A percentile compares a stretch with the other conserved stretches of the same genome.
These are phyloP conservation scores for Cytospora mali DNA, from an alignment of 2,329 filamentous ascomycete genomes.

Conservation along the genomic window DNA sequence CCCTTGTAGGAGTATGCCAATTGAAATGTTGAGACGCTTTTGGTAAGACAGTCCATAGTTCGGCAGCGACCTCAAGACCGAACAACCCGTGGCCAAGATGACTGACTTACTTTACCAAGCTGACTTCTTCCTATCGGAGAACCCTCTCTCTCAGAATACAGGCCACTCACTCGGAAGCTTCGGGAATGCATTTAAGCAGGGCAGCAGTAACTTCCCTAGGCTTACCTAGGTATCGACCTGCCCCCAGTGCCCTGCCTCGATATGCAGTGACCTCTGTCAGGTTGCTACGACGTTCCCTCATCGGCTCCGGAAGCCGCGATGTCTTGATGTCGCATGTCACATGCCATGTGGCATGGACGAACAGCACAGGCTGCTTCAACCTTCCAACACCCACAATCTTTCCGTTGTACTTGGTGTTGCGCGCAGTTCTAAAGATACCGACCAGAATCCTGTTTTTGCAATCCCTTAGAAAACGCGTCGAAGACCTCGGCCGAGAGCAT, in stretches of 20 bases:
- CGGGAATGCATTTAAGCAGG: slow-evolving; percentile 31
- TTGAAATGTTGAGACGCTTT: too few species aligned
- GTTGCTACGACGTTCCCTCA: slow-evolving; percentile 40
- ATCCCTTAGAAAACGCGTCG: slow-evolving; percentile 33
- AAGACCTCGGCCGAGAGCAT: slow-evolving; percentile 24
- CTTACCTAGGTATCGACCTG: slow-evolving; percentile 39
- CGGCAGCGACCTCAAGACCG: too few species aligned
- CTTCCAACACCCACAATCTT: slow-evolving; percentile 34
- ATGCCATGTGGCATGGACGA: slow-evolving; percentile 43
- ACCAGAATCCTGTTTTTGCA: slow-evolving; percentile 44
- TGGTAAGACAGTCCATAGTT: too few species aligned
- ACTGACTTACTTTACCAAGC: neutral
- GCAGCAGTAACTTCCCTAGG: slow-evolving; percentile 32
- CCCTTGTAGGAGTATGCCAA: too few species aligned
- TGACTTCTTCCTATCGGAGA: neutral
- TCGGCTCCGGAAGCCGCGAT: slow-evolving; percentile 39
- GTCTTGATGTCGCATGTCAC: slow-evolving; percentile 40
- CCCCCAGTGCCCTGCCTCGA: slow-evolving; percentile 42
- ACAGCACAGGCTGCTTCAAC: slow-evolving; percentile 41
- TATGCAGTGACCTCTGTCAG: slow-evolving; percentile 42
- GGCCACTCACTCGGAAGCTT: slow-evolving; percentile 8
- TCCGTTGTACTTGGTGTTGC: slow-evolving; percentile 44
- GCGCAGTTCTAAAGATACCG: slow-evolving; percentile 43
- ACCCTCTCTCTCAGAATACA: neutral
- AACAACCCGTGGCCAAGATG: too few species aligned